Percentiles rank a stretch among this genome's conserved stretches.
Evolutionary conservation across 2,329 filamentous ascomycete species (phyloP).

Genomic region (Clarireedia hainanense): DNA sequence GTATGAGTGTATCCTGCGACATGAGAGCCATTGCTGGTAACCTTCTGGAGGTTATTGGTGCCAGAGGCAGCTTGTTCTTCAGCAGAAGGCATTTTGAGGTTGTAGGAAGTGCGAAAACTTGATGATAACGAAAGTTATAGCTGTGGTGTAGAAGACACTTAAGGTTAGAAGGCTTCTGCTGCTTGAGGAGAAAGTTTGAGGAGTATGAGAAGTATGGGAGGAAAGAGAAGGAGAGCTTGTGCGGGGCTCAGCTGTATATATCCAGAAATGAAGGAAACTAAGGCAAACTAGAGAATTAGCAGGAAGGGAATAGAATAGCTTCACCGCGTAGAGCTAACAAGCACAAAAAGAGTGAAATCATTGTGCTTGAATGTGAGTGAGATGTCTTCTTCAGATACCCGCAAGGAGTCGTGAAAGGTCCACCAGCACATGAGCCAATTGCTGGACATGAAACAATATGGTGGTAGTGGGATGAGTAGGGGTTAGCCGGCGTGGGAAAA

Average conservation of each 20-base stretch:
- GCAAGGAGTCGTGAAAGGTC: no score
- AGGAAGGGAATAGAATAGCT: constrained; percentile 9
- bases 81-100: constrained; percentile 45
- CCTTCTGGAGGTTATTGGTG: constrained; percentile 15
- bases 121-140: not conserved
- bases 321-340: constrained; percentile 9
- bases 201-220: not conserved
- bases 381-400: no score
- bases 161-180: not conserved
- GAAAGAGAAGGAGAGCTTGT: not conserved
- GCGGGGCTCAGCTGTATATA: constrained; percentile 21
- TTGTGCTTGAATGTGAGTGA: not conserved
- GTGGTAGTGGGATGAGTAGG: not conserved
- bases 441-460: not conserved
- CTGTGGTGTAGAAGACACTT: not conserved
- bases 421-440: no score
- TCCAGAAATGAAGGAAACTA: constrained; percentile 15
- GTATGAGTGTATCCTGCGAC: constrained; percentile 5
- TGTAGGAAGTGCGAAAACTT: not conserved
- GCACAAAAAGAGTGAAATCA: constrained; percentile 3
- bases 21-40: constrained; percentile 17
- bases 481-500: constrained; percentile 17
- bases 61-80: constrained; percentile 24
- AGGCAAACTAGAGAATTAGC: constrained; percentile 23
- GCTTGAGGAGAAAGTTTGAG: not conserved